phyloP scores from a whole-genome alignment of 2,329 filamentous ascomycete genomes.

The Aspergillus sp. region DNA sequence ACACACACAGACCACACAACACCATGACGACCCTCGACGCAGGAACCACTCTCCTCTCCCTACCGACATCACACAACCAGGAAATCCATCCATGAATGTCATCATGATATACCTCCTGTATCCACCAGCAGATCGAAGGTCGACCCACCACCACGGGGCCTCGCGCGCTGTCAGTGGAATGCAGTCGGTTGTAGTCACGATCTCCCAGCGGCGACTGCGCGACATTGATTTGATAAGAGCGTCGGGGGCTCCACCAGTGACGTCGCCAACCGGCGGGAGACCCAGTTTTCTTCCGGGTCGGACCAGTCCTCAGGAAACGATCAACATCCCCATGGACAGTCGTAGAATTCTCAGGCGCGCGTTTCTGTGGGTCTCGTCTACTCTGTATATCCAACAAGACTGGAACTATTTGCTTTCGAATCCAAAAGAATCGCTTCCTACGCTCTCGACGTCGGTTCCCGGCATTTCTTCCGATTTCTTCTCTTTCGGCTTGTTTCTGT shows the following conservation, averaged over 20 bases:
- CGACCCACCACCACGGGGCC: background rate
- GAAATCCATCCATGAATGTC: background rate
- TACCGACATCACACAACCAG: background rate
- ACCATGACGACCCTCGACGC: background rate
- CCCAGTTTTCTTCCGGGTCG: conserved; percentile 2
- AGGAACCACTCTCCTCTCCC: background rate
- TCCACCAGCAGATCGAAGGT: background rate
- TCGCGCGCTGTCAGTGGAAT: background rate
- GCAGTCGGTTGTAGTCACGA: background rate
- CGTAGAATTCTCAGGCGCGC: background rate
- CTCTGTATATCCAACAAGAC: too few species aligned
- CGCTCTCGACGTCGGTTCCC: too few species aligned
- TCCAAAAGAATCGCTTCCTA: too few species aligned
- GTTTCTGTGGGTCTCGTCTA: background rate
- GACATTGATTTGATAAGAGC: background rate
- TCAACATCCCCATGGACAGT: background rate
- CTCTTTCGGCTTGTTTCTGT: too few species aligned
- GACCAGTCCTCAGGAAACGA: background rate
- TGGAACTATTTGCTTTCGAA: background rate
- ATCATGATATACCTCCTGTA: background rate
- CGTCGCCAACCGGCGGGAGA: conserved; percentile 5
- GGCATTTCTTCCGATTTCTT: too few species aligned
- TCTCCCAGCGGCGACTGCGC: background rate
- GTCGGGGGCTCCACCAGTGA: conserved; percentile 2
- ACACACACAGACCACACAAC: background rate